Base-by-base conservation (phyloP, 805 yeast genomes). In the Barnettozyma botsteinii region DNA sequence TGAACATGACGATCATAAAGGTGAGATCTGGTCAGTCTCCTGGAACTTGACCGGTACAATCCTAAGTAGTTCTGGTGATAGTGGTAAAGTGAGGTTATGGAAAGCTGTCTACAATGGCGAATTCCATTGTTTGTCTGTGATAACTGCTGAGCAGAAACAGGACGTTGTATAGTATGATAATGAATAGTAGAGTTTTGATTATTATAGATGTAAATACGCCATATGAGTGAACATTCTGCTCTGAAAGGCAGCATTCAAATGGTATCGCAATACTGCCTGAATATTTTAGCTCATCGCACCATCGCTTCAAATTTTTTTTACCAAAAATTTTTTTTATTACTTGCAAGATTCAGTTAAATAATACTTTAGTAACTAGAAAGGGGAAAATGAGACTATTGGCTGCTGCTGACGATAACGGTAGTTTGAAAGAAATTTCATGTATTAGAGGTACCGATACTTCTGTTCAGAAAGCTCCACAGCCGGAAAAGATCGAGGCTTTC, bases 11-110 rank as follows among this genome's bases (percentile, higher is more conserved):
- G 93, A 84, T 56, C 95, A 86, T 57, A 73, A 77, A 45, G 81
- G 84, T 40, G 95, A 93, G 61, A 96, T 93, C 1, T 93, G 99
- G 98, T 75, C 89, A 29, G 98, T 93, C 2, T 75, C 85, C 21
- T 93, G 98, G 98, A 93, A 93, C 59, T 61, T 81, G 33, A 86
- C 98, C 0, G 98, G 98, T 5, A 86, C 98, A 0, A 80, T 93
- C 5, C 65, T 93, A 46, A 84, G 96, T 50, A 81, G 93, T 34
- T 87, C 97, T 6, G 98, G 98, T 15, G 97, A 89, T 56, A 98
- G 93, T 57, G 97, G 97, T 4, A 79, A 81, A 48, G 81, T 91
- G 6, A 69, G 96, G 51, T 70, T 93, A 49, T 93, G 98, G 95
- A 93, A 91, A 62, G 75, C 95, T 19, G 78, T 85, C 26, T 86